Conservation (phyloP, 2,329 filamentous ascomycete genomes). For the Cadophora sp. region DNA sequence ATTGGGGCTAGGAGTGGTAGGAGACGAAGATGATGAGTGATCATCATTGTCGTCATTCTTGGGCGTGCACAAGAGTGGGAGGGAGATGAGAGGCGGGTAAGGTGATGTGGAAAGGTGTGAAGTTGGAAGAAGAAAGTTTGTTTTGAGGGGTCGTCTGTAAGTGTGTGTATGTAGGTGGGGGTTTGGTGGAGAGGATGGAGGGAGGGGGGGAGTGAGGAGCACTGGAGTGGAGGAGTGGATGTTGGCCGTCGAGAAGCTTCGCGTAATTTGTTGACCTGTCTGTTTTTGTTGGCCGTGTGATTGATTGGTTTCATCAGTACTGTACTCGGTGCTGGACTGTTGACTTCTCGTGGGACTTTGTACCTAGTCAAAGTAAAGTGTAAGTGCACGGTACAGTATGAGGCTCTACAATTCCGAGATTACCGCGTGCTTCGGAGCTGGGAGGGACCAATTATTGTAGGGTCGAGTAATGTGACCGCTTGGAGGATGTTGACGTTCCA, state of each 20-base stretch:
- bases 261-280: slow-evolving; percentile 9
- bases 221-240: not conserved
- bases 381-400: slow-evolving; percentile 1
- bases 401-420: not conserved
- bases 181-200: not conserved
- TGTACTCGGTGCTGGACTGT: no score
- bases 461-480: no score
- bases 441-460: not conserved
- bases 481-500: no score
- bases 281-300: not conserved
- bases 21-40: no score
- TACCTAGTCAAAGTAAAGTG: not conserved
- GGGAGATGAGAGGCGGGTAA: no score
- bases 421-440: not conserved
- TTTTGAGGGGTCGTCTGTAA: not conserved
- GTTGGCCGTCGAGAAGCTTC: not conserved
- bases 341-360: not conserved
- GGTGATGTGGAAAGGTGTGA: not conserved
- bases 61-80: no score
- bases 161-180: not conserved
- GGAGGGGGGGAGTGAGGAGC: not conserved
- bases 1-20: no score
- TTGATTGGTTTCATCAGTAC: no score
- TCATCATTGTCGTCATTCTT: no score
- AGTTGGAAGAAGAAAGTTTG: not conserved